phyloP scores from a whole-genome alignment of 148 eudicot species.

The Selenicereus undatus region DNA sequence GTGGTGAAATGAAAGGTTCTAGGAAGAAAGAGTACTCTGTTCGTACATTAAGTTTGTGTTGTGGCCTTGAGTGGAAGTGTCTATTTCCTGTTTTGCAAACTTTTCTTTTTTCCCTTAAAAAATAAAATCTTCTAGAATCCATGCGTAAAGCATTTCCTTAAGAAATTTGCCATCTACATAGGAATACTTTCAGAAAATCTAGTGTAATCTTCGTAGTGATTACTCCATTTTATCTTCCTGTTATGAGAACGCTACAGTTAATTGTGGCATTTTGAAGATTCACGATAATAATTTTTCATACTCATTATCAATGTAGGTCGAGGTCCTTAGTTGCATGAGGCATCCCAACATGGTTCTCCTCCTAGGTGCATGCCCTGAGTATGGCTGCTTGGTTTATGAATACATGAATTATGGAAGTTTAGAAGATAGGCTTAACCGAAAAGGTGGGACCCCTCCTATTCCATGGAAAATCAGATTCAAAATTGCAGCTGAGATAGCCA shows the following conservation, averaged over 20 bases:
- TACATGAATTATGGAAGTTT: conserved; percentile 69
- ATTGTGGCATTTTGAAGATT: background rate
- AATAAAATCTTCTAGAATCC: no score
- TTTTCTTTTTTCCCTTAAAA: no score
- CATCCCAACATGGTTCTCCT: conserved; percentile 91
- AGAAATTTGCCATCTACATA: background rate
- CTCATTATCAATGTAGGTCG: conserved; percentile 39
- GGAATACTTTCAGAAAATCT: background rate
- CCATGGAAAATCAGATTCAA: conserved; percentile 71
- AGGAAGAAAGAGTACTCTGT: no score
- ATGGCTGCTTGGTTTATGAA: conserved; percentile 82
- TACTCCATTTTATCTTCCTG: background rate
- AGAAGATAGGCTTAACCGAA: conserved; percentile 63
- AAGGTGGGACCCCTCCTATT: conserved; percentile 59
- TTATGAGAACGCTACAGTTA: background rate
- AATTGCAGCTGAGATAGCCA: conserved; percentile 71
- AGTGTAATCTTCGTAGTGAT: background rate
- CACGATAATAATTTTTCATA: background rate
- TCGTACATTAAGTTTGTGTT: no score
- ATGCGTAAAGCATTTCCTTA: background rate
- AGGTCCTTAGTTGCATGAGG: conserved; percentile 64
- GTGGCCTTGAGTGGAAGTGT: background rate
- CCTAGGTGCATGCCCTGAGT: conserved; percentile 82
- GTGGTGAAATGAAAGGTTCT: no score
- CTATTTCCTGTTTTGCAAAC: background rate